phyloP scores from a whole-genome alignment of 2,329 filamentous ascomycete species.

The Diaporthe amygdali region DNA sequence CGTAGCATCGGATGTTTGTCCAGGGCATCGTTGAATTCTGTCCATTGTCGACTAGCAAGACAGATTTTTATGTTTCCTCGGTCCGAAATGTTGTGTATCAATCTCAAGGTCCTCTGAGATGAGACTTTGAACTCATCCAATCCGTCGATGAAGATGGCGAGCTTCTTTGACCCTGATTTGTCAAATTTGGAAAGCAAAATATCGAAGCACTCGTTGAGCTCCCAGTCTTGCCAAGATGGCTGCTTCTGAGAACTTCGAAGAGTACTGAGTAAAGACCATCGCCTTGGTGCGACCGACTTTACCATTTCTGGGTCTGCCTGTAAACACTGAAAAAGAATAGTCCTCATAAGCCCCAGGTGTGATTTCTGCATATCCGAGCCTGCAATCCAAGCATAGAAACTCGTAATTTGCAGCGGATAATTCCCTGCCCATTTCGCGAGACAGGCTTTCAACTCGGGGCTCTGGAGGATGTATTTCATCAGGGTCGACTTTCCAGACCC shows the following conservation, averaged over 20 bases:
- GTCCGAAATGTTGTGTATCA: background rate
- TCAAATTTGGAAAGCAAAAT: no score
- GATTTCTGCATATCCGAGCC: background rate
- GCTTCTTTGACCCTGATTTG: background rate
- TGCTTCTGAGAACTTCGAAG: background rate
- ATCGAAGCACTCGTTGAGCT: background rate
- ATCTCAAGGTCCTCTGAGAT: background rate
- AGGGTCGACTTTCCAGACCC: background rate
- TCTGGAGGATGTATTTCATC: background rate
- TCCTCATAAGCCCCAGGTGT: background rate
- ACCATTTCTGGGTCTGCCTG: background rate
- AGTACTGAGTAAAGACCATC: background rate
- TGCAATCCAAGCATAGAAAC: background rate
- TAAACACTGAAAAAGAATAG: background rate
- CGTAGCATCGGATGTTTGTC: background rate
- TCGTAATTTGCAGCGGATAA: background rate
- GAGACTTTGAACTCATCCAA: background rate
- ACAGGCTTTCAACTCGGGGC: background rate
- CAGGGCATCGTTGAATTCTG: background rate
- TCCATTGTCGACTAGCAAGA: background rate
- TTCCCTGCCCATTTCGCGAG: background rate
- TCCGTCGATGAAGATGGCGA: background rate
- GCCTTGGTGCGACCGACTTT: background rate
- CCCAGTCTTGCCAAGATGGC: background rate
- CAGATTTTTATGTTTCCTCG: background rate